A percentile compares a stretch with the other conserved stretches of the same genome.
Conservation (phyloP, 305 asterid genomes). For the Stenogyne calaminthoides region DNA sequence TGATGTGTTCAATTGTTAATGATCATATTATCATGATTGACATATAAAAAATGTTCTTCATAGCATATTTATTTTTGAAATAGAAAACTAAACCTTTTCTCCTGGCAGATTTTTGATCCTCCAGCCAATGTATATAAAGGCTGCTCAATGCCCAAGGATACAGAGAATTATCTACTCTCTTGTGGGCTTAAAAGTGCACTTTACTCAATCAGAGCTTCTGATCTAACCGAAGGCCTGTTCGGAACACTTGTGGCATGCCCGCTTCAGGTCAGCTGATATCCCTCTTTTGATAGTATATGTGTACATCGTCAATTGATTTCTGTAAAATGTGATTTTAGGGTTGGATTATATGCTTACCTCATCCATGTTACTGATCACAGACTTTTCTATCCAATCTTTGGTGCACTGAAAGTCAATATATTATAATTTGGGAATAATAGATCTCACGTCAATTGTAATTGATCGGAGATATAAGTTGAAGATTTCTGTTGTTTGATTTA, state of each 20-base stretch:
- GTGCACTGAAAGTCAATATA: neutral
- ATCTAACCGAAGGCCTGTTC: slow-evolving; percentile 73
- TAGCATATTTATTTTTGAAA: neutral
- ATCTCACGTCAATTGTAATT: slow-evolving; percentile 8
- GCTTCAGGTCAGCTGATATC: slow-evolving; percentile 56
- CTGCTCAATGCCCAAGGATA: slow-evolving; percentile 75
- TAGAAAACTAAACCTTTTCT: neutral
- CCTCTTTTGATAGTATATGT: neutral
- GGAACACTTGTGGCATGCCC: slow-evolving; percentile 81
- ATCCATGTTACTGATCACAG: neutral
- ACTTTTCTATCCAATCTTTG: slow-evolving; percentile 3
- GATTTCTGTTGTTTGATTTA: neutral
- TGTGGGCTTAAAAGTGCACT: slow-evolving; percentile 84
- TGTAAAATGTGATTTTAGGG: neutral
- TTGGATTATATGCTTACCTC: neutral
- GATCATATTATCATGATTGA: slow-evolving; percentile 13
- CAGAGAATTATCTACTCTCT: slow-evolving; percentile 74
- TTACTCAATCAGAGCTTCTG: slow-evolving; percentile 78
- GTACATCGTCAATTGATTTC: neutral
- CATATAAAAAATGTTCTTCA: neutral
- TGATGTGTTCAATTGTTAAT: neutral
- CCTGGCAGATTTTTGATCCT: slow-evolving; percentile 78
- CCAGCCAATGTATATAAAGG: slow-evolving; percentile 94
- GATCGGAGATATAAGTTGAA: neutral
- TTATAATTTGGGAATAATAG: neutral